Conservation (phyloP, 148 eudicot species). For the Heliosperma pusillum region DNA sequence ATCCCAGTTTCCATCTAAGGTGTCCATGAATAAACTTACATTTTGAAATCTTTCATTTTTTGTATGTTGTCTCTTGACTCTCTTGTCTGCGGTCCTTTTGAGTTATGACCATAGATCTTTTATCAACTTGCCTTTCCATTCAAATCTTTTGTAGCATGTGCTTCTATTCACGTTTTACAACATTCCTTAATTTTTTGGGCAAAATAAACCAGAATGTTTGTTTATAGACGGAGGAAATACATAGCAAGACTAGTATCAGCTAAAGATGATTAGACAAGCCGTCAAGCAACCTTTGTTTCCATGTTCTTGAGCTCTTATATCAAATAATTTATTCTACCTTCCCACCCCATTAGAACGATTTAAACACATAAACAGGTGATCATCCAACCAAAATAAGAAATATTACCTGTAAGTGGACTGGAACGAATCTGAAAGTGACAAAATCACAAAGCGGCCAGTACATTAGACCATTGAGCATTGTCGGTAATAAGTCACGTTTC, state of each 20-base stretch:
- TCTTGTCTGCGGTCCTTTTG: not conserved
- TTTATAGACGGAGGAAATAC: not conserved
- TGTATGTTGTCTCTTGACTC: too few species aligned
- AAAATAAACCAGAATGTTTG: too few species aligned
- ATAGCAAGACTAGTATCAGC: not conserved
- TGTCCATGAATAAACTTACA: too few species aligned
- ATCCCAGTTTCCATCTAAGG: too few species aligned
- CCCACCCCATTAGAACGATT: not conserved
- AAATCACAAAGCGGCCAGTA: conserved; percentile 95
- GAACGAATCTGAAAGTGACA: conserved; percentile 77
- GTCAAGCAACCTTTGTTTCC: not conserved
- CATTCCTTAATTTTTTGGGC: too few species aligned
- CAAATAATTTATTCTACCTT: not conserved
- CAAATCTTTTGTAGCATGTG: not conserved
- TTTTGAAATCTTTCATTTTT: not conserved
- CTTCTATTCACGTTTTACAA: not conserved
- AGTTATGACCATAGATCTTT: not conserved
- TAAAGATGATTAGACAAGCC: not conserved
- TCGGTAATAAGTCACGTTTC: conserved; percentile 79
- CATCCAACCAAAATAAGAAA: not conserved
- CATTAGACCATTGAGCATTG: conserved; percentile 69
- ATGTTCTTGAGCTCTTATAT: not conserved
- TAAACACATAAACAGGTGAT: not conserved
- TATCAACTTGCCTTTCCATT: too few species aligned
- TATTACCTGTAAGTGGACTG: conserved; percentile 82